Evolutionary conservation across 441 rosid genomes (phyloP).

Genomic region (Populus hybrid): DNA sequence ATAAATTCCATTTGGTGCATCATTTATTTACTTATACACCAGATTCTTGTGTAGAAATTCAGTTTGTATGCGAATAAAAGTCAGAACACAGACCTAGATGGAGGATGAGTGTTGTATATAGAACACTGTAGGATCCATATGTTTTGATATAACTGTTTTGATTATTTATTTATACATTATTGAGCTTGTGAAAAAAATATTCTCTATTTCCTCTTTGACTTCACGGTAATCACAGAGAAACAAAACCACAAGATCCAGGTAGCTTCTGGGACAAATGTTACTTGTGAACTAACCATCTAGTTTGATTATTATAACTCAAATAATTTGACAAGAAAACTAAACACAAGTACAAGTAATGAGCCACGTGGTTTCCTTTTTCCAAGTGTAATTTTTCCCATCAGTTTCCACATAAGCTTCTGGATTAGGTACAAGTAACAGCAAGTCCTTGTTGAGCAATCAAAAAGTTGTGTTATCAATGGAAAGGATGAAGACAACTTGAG

Average conservation of each 20-base stretch:
- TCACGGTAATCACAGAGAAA: not conserved
- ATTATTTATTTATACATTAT: not conserved
- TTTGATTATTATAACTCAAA: not conserved
- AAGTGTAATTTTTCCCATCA: not conserved
- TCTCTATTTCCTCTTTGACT: not conserved
- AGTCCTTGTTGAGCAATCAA: not conserved
- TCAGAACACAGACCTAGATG: conserved; percentile 1
- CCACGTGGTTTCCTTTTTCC: not conserved
- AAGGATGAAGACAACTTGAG: not conserved
- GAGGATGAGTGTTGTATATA: conserved; percentile 12
- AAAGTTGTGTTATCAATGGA: not conserved
- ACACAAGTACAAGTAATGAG: not conserved
- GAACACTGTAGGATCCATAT: not conserved
- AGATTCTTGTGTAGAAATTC: conserved; percentile 19
- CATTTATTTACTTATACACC: conserved; percentile 1
- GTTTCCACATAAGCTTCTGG: not conserved
- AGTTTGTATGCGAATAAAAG: conserved; percentile 24
- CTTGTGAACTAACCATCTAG: not conserved
- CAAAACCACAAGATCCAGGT: not conserved
- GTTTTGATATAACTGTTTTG: not conserved
- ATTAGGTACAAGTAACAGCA: not conserved
- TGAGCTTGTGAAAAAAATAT: not conserved
- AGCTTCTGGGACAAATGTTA: not conserved
- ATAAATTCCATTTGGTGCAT: not conserved
- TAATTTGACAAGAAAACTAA: not conserved